Base-by-base conservation (phyloP, 2,329 filamentous ascomycete genomes). In the Exophiala sideris region DNA sequence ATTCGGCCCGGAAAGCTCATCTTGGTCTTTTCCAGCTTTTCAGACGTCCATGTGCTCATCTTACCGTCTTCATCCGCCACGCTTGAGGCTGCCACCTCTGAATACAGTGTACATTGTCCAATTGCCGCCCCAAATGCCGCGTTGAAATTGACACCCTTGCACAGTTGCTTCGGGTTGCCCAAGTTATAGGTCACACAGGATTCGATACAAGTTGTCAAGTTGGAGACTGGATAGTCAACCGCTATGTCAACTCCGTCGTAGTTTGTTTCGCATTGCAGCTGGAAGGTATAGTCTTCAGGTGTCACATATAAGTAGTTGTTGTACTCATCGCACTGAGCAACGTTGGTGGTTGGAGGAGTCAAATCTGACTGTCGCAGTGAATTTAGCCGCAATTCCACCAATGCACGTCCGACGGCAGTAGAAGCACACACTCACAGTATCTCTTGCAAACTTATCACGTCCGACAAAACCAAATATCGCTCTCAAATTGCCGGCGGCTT, bases 301-400 rank as follows among this genome's bases (percentile, higher is more conserved):
- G 46, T 58, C 36, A 56, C 32, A 24, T 61, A 61, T 48, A 61
- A 57, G 40, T 50, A 61, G 9, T 56, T 56, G 35, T 61, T 53
- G 39, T 47, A 58, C 14, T 52, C 14, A 20, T 56, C 53, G 48
- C 58, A 61, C 20, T 52, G 24, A 21, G 58, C 45, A 6, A 33
- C 34, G 35, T 40, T 52, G 29, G 54, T 57, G 18, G 54, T 48
- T 2, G 54, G 54, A 49, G 51, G 54, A 10, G 41, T 20, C 5
- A 9, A 5, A 24, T 29, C 14, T 44, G 54, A 29, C 8, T 54
- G 42, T 47, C 45, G 45, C 33, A 34, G 34, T 16, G 36, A 29
- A 33, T 21, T 32, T 8, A 39, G 7, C 16, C 48, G 52, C 35
- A 58, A 34, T 35, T 18, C 3, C n/a, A 21, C 1, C 24, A 11